Evolutionary conservation across 2,329 filamentous ascomycete species (phyloP).

Genomic region (Bipolaris sorokiniana): DNA sequence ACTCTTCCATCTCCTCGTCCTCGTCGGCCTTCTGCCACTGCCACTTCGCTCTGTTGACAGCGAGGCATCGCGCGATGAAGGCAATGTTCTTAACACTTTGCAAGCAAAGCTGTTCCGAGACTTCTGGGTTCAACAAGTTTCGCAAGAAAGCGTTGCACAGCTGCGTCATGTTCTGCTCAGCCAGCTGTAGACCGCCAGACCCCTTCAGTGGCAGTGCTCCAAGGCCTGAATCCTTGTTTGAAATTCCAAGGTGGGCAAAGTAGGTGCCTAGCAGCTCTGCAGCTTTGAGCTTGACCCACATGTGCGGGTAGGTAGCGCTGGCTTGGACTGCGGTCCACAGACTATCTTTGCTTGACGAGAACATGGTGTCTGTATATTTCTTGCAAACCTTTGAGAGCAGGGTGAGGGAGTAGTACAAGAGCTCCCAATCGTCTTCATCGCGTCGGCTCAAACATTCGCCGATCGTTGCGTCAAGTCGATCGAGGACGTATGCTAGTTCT

Average conservation of each 20-base stretch:
- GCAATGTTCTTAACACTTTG: slow-evolving; percentile 82
- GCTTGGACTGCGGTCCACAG: slow-evolving; percentile 74
- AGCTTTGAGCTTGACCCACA: slow-evolving; percentile 77
- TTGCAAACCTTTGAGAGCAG: slow-evolving; percentile 71
- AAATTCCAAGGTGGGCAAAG: slow-evolving; percentile 77
- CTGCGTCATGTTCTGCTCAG: slow-evolving; percentile 66
- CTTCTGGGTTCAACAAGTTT: slow-evolving; percentile 65
- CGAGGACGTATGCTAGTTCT: slow-evolving; percentile 67
- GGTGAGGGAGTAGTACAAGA: slow-evolving; percentile 75
- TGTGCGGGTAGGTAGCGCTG: slow-evolving; percentile 74
- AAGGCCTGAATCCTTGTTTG: slow-evolving; percentile 61
- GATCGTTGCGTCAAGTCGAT: slow-evolving; percentile 58
- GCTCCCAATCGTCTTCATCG: slow-evolving; percentile 68
- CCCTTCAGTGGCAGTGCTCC: slow-evolving; percentile 68
- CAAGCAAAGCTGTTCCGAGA: slow-evolving; percentile 76
- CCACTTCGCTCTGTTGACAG: slow-evolving; percentile 62
- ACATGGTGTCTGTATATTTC: slow-evolving; percentile 66
- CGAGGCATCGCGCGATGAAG: slow-evolving; percentile 74
- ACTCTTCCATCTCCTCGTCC: slow-evolving; percentile 45
- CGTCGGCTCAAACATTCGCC: slow-evolving; percentile 59
- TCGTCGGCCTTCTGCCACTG: slow-evolving; percentile 53
- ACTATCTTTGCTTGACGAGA: slow-evolving; percentile 64
- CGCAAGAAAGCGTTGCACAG: slow-evolving; percentile 63
- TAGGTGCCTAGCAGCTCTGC: slow-evolving; percentile 77
- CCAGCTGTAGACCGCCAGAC: slow-evolving; percentile 72